Conservation (phyloP, 2,329 filamentous ascomycete species). For the Aureobasidium sp. region DNA sequence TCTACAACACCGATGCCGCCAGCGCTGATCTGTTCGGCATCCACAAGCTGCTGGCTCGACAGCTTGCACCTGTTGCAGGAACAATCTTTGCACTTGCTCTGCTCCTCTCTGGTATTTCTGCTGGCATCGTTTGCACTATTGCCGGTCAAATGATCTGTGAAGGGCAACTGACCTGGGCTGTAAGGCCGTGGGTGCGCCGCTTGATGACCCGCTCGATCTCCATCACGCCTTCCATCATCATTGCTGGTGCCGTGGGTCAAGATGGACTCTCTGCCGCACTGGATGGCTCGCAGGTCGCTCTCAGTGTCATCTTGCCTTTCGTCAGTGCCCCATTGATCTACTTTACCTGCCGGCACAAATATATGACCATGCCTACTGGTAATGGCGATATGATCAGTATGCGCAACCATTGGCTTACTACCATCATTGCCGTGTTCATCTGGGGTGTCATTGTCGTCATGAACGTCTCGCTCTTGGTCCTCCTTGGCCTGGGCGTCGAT, state of each 20-base stretch:
- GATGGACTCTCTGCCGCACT: constrained; percentile 64
- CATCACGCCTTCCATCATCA: constrained; percentile 75
- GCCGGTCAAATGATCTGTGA: constrained; percentile 84
- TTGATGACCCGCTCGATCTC: constrained; percentile 72
- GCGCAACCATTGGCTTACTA: constrained; percentile 63
- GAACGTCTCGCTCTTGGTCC: constrained; percentile 70
- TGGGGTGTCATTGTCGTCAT: constrained; percentile 71
- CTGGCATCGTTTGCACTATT: constrained; percentile 84
- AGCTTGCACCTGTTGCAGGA: constrained; percentile 67
- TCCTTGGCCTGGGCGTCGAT: constrained; percentile 49
- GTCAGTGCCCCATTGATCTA: constrained; percentile 77
- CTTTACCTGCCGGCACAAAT: constrained; percentile 71
- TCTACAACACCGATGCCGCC: constrained; percentile 56
- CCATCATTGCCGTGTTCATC: constrained; percentile 52
- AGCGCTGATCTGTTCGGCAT: constrained; percentile 77
- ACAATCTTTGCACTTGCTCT: constrained; percentile 79
- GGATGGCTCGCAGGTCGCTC: constrained; percentile 68
- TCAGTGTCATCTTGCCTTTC: constrained; percentile 75
- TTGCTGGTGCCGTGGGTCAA: constrained; percentile 70
- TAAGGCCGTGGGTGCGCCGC: constrained; percentile 71
- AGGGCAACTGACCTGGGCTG: constrained; percentile 67
- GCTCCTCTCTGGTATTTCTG: constrained; percentile 70
- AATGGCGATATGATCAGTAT: constrained; percentile 44
- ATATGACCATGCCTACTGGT: constrained; percentile 56
- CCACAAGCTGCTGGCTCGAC: constrained; percentile 60